phyloP scores from a whole-genome alignment of 345 rosid genomes.

The Citrus australasica region DNA sequence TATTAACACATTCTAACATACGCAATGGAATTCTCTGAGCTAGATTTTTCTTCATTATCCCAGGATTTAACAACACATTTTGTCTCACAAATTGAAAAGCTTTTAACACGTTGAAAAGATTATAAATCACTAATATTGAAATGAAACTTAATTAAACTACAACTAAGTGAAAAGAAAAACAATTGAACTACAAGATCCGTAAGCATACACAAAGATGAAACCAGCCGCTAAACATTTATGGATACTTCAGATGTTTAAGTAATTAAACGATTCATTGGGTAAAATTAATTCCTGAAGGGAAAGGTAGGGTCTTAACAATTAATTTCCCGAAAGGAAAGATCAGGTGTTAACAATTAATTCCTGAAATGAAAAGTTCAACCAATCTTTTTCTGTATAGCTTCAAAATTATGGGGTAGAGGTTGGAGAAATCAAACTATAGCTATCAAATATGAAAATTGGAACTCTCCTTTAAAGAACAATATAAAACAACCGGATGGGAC shows the following conservation, averaged over 20 bases:
- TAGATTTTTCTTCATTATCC: not conserved
- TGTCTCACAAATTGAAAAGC: not conserved
- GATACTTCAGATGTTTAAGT: not conserved
- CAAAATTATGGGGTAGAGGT: not conserved
- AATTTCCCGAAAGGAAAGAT: not conserved
- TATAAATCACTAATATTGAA: not conserved
- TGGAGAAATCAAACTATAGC: not conserved
- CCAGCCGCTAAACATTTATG: not conserved
- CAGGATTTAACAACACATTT: not conserved
- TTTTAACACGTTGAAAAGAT: not conserved
- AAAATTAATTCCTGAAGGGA: not conserved
- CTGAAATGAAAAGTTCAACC: not conserved
- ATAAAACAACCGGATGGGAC: not conserved
- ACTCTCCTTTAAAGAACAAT: not conserved
- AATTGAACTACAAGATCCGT: not conserved
- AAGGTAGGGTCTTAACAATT: not conserved
- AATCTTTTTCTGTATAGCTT: not conserved
- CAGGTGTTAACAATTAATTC: not conserved
- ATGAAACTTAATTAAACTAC: not conserved
- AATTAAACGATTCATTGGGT: not conserved
- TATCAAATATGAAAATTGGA: not conserved
- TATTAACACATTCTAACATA: not conserved
- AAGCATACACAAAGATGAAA: not conserved
- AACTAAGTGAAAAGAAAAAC: not conserved
- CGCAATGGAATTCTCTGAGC: not conserved